phyloP scores from a whole-genome alignment of 495 filamentous ascomycete genomes.

The Penicillium atrosanguineum region DNA sequence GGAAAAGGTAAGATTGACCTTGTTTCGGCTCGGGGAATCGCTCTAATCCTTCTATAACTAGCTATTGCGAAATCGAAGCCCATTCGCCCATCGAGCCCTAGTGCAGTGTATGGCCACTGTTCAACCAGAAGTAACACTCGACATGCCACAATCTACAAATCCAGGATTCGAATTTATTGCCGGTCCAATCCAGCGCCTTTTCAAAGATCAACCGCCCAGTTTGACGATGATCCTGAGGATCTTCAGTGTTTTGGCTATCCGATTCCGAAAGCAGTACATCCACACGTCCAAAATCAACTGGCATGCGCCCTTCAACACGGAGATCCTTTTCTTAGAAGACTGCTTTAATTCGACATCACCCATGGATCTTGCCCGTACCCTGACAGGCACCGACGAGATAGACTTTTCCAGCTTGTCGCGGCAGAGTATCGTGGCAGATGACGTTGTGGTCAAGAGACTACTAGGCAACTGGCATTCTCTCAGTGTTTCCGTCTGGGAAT shows the following conservation, averaged over 20 bases:
- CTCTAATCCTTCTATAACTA: conserved; percentile 1
- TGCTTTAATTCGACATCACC: conserved; percentile 29
- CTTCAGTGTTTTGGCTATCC: conserved; percentile 32
- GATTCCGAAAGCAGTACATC: conserved; percentile 37
- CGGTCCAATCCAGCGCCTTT: conserved; percentile 37
- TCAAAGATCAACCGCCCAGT: conserved; percentile 30
- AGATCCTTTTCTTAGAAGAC: conserved; percentile 34
- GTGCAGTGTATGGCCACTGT: conserved; percentile 26
- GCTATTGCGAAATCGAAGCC: conserved; percentile 37
- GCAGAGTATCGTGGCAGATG: conserved; percentile 20
- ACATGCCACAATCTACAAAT: conserved; percentile 8
- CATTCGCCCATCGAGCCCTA: conserved; percentile 41
- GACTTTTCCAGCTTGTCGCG: conserved; percentile 28
- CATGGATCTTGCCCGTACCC: conserved; percentile 28
- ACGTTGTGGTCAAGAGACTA: conserved; percentile 17
- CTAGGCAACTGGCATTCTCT: conserved; percentile 30
- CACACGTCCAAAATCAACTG: conserved; percentile 37
- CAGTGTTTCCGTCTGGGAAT: conserved; percentile 39
- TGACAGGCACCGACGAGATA: conserved; percentile 27
- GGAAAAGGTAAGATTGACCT: conserved; percentile 29
- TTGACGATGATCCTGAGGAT: conserved; percentile 35
- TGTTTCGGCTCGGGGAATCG: not conserved
- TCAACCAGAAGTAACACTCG: conserved; percentile 10
- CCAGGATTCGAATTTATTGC: conserved; percentile 41
- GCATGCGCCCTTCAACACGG: conserved; percentile 30